These are phyloP conservation scores for Rosellinia necatrix DNA, from an alignment of 2,329 filamentous ascomycete genomes.

Conservation along the genomic window DNA sequence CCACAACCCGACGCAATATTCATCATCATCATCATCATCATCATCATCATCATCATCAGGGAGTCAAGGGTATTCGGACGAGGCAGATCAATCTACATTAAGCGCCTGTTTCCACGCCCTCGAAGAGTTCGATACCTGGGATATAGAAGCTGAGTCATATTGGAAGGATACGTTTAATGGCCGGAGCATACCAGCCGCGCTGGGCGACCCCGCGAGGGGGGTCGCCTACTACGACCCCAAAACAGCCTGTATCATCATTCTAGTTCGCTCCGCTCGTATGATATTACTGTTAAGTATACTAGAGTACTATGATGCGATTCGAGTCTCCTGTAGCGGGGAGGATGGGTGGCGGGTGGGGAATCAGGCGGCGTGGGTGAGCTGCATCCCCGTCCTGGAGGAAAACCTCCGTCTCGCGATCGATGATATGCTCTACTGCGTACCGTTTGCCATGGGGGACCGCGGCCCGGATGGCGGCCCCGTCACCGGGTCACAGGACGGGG, in stretches of 20 bases:
- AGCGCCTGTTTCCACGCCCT: constrained; percentile 20
- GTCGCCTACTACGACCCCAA: constrained; percentile 20
- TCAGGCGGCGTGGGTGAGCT: constrained; percentile 18
- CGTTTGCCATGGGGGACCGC: constrained; percentile 25
- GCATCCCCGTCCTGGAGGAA: constrained; percentile 18
- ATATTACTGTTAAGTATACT: constrained; percentile 26
- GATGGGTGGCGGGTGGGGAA: constrained; percentile 17
- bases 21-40: neutral
- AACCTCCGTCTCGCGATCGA: constrained; percentile 19
- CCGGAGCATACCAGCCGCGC: constrained; percentile 19
- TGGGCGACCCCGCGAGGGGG: constrained; percentile 13
- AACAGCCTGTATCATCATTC: constrained; percentile 27
- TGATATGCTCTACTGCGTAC: constrained; percentile 27
- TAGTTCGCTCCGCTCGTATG: constrained; percentile 21
- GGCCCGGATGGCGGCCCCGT: constrained; percentile 11
- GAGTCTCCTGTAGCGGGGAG: neutral
- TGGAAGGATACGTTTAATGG: constrained; percentile 21
- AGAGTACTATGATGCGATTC: constrained; percentile 24
- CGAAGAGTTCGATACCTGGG: constrained; percentile 25
- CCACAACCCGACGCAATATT: neutral
- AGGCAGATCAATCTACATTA: constrained; percentile 14
- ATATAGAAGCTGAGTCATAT: constrained; percentile 21
- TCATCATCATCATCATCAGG: neutral
- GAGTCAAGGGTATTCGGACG: neutral
- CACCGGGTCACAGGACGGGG: constrained; percentile 17